Evolutionary conservation across 208 protist genomes (phyloP), one percentile per base, ranked within the genome.

Genomic region (Trypanosoma congolense): DNA sequence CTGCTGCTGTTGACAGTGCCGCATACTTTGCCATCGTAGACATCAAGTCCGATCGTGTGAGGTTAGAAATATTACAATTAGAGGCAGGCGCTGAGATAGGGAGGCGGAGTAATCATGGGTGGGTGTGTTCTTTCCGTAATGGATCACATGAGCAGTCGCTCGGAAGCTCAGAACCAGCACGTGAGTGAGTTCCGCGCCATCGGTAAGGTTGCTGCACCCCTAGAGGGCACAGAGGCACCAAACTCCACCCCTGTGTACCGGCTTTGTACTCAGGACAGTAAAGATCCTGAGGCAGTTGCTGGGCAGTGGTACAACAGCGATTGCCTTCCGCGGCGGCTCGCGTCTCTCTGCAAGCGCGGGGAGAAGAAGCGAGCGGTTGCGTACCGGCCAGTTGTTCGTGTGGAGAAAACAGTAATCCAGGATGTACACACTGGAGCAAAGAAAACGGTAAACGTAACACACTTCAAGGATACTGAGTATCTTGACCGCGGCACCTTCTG

Each of bases 221-320:
- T 78, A n/a, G 49, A 42, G 0, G 63, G 59, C 29, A 82, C 69
- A 9, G 68, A 83, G 44, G 48, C 52, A 2, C 29, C 49, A 2
- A 64, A 53, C 26, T 62, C 53, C 52, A 76, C 63, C 21, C 40
- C 76, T 25, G 47, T 80, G 24, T 89, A 89, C 58, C 70, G 77
- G 33, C 61, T 75, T 33, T 35, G 29, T 10, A 65, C 61, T 49
- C 55, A 56, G 30, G 61, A 41, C 35, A 68, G 77, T 24, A 64
- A 60, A 2, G 65, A 49, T 25, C 47, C 69, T 16, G 60, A 68
- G 43, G 31, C 54, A 49, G 8, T 65, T 3, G 30, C 69, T 26
- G 50, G 50, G 51, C 47, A 51, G 2, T 45, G 45, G 46, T 72
- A 72, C 25, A 44, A 61, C 0, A 64, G 56, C 53, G 61, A 58